Percentiles rank a stretch among this genome's conserved stretches.
phyloP scores from a whole-genome alignment of 2,329 filamentous ascomycete genomes.

The Coniella vitis region DNA sequence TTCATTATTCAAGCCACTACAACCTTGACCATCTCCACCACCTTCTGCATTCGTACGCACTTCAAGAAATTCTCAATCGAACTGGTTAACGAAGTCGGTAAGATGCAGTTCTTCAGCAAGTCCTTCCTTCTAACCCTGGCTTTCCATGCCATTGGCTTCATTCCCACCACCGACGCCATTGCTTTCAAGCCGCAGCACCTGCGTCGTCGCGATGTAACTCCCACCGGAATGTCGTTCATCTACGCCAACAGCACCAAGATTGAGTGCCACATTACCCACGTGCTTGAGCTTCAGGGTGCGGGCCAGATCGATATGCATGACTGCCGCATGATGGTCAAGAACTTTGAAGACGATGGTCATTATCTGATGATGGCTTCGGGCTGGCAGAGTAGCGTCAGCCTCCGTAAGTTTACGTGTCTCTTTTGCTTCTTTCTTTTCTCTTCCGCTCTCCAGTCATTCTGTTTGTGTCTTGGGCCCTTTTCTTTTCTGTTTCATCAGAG shows the following conservation, averaged over 20 bases:
- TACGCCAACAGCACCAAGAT: not conserved
- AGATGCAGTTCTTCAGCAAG: not conserved
- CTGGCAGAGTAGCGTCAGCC: not conserved
- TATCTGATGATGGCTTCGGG: not conserved
- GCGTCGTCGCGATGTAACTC: slow-evolving; percentile 2
- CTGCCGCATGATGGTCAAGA: not conserved
- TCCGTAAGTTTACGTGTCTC: not conserved
- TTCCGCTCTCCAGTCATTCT: not conserved
- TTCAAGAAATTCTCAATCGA: too few species aligned
- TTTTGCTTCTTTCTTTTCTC: not conserved
- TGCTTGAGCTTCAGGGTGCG: not conserved
- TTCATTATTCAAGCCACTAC: too few species aligned
- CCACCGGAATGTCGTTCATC: not conserved
- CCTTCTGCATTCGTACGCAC: too few species aligned
- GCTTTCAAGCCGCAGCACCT: not conserved
- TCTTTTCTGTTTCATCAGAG: too few species aligned
- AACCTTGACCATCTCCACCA: too few species aligned
- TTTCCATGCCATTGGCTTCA: not conserved
- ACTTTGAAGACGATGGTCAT: not conserved
- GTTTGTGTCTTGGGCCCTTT: too few species aligned
- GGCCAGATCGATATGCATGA: slow-evolving; percentile 1
- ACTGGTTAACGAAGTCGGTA: too few species aligned
- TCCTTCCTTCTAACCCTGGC: too few species aligned
- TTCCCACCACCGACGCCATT: not conserved
- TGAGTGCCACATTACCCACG: slow-evolving; percentile 1